A percentile compares a stretch with the other conserved stretches of the same genome.
Conservation (phyloP, 108 stramenopile genomes). For the Epithemia pelagica region DNA sequence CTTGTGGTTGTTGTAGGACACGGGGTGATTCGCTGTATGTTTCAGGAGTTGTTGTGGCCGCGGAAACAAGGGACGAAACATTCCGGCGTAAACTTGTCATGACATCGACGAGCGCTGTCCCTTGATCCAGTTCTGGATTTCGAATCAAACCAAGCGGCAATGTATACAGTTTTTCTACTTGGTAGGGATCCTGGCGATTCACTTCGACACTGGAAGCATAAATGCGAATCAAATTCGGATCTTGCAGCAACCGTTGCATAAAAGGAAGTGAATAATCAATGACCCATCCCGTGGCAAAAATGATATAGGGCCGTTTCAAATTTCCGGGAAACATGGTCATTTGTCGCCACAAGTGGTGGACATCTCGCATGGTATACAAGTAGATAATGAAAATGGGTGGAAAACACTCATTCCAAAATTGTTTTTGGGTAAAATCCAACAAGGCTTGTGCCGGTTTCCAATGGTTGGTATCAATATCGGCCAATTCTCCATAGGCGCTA, state of each 20-base stretch:
- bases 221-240: neutral
- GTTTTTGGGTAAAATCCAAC: neutral
- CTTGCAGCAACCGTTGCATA: neutral
- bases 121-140: no score
- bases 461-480: neutral
- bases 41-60: no score
- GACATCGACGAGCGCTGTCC: no score
- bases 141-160: neutral
- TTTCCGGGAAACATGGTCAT: neutral
- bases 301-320: neutral
- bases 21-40: neutral
- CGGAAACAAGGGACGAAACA: no score
- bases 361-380: neutral
- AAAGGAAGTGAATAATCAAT: neutral
- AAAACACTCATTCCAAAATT: neutral
- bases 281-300: neutral
- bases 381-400: neutral
- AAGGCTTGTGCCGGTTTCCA: neutral
- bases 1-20: neutral
- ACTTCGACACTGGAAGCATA: neutral
- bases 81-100: no score
- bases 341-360: neutral
- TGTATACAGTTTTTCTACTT: neutral
- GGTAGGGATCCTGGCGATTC: neutral
- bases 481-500: neutral